phyloP scores from a whole-genome alignment of 495 filamentous ascomycete genomes.

The Gamarada debralockiae region DNA sequence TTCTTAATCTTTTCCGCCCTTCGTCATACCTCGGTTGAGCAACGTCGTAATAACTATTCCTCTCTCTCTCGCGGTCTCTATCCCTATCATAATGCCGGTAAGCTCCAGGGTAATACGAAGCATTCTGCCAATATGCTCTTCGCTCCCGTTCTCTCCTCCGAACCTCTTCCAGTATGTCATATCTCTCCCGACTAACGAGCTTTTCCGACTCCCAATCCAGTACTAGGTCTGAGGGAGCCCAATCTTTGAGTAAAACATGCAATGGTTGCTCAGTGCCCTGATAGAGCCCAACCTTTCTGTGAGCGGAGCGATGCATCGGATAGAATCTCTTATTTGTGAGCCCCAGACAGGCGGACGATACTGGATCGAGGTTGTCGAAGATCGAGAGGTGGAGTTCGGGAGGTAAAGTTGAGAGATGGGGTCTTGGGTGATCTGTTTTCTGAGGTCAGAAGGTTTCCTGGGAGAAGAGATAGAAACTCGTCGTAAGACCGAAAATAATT shows the following conservation, averaged over 20 bases:
- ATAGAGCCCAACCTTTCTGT: slow-evolving; percentile 2
- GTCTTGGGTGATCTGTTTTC: background rate
- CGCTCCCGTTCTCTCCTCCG: background rate
- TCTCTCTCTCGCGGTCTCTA: background rate
- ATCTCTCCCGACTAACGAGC: slow-evolving; percentile 7
- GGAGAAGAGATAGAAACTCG: too few species aligned
- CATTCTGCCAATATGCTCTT: background rate
- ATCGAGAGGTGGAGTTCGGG: slow-evolving; percentile 52
- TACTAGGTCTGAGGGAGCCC: background rate
- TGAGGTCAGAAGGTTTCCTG: background rate
- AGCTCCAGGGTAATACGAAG: background rate
- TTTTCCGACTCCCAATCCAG: slow-evolving; percentile 8
- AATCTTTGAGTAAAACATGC: background rate
- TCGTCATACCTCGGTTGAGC: background rate
- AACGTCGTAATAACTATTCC: too few species aligned
- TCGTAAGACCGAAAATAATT: too few species aligned
- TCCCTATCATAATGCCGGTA: background rate
- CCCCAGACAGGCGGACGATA: slow-evolving; percentile 50
- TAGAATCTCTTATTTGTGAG: slow-evolving; percentile 47
- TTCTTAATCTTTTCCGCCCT: background rate
- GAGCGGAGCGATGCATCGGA: background rate
- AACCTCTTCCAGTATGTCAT: background rate
- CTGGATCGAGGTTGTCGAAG: slow-evolving; percentile 46
- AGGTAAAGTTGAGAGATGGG: slow-evolving; percentile 33
- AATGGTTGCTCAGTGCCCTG: background rate